Conservation (phyloP, 2,329 filamentous ascomycete species). For the Fusarium xyrophilum region DNA sequence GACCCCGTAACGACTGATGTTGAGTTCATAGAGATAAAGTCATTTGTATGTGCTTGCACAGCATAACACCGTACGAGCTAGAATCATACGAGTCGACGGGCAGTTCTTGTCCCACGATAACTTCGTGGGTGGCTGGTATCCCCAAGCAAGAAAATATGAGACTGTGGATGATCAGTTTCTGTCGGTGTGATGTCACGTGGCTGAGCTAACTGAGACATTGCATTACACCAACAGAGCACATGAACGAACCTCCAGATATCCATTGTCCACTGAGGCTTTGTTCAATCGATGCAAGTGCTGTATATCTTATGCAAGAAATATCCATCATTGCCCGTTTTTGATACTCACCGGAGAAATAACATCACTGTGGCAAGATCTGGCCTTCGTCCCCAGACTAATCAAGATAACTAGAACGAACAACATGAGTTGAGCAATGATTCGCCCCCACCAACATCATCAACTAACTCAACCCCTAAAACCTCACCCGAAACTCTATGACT, state of each 20-base stretch:
- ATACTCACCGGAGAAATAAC: not conserved
- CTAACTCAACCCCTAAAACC: not conserved
- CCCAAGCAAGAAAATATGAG: conserved; percentile 7
- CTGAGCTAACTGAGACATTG: conserved; percentile 21
- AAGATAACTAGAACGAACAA: no score
- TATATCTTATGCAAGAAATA: conserved; percentile 8
- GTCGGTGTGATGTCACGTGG: conserved; percentile 44
- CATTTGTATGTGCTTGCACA: conserved; percentile 3
- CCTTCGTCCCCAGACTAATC: not conserved
- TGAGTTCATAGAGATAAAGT: conserved; percentile 9
- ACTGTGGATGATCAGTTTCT: conserved; percentile 29
- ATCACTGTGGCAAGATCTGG: conserved; percentile 14
- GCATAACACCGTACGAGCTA: conserved; percentile 25
- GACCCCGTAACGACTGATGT: conserved; percentile 17
- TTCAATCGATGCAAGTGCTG: not conserved
- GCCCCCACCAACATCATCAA: not conserved
- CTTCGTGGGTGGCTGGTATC: conserved; percentile 30
- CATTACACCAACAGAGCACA: not conserved
- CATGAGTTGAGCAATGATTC: not conserved
- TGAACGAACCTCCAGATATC: not conserved
- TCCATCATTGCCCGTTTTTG: not conserved
- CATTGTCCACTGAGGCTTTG: not conserved
- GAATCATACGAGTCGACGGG: conserved; percentile 34
- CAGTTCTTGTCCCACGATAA: conserved; percentile 14
- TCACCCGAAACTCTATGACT: not conserved